Base-by-base conservation (phyloP, 2,329 filamentous ascomycete genomes). In the Pseudocercospora cruenta region DNA sequence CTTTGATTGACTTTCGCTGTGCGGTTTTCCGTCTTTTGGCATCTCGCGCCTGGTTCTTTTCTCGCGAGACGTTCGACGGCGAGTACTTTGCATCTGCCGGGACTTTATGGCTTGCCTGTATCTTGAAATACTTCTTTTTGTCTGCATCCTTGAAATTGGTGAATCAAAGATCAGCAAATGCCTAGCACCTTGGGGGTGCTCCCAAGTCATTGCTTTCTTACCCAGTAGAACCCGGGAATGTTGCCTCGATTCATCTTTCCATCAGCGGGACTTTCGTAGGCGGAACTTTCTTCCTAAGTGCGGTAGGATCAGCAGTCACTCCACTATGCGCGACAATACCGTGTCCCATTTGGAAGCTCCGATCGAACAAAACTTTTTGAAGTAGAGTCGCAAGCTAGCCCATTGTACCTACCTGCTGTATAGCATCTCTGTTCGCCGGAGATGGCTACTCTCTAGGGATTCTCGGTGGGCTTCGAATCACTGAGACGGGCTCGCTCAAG, bases 101-200 rank as follows among this genome's bases (percentile, higher is more conserved):
- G 39, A 77, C 74, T 58, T 73, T 60, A 74, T 80, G 77, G 28
- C 79, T 75, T 16, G 77, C 75, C 60, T 80, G 77, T 22, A 85
- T 80, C 43, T 78, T 79, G 77, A 85, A 85, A 72, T 85, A 85
- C 66, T 83, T 84, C 58, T 78, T 76, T 73, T 82, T 84, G 45
- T 82, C 80, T 36, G 73, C 69, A 67, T 85, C 80, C 67, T 75
- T 5, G 26, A 67, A 53, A 47, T 62, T 19, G 3, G 8, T 58
- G 16, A 16, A 31, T n/a, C 16, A 16, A n/a, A 26, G 10, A 31
- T 55, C 26, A 60, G 22, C n/a, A 12, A 51, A 28, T 28, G 19
- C 8, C 5, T 6, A 8, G 1, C 16, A 8, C 39, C 4, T 43
- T 19, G 14, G 8, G 8, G 6, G 16, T 19, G 16, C 39, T 19